These are phyloP conservation scores for Penicillium sp. DNA, from an alignment of 2,329 filamentous ascomycete species.

Conservation along the genomic window DNA sequence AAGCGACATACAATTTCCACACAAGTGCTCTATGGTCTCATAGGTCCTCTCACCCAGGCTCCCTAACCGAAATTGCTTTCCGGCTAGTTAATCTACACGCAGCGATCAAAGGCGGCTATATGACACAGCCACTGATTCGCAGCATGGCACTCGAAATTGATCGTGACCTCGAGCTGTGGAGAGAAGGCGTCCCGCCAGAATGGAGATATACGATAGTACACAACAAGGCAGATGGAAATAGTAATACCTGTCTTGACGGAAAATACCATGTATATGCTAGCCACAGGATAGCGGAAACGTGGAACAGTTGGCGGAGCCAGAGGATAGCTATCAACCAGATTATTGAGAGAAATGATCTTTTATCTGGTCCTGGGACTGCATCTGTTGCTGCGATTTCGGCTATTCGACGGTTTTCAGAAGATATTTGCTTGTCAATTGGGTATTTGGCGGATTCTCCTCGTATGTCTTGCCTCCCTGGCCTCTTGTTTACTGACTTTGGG, in stretches of 20 bases:
- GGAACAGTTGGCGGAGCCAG: background rate
- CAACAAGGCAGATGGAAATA: background rate
- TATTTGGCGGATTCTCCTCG: background rate
- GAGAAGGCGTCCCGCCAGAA: background rate
- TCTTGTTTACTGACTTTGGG: background rate
- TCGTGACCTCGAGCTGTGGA: background rate
- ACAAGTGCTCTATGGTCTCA: background rate
- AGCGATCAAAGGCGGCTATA: background rate
- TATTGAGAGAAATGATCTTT: background rate
- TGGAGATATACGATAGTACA: background rate
- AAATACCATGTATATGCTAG: background rate
- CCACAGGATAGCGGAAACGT: background rate
- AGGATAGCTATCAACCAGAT: background rate
- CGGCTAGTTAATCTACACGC: background rate
- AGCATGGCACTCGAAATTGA: background rate
- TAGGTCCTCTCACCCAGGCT: background rate
- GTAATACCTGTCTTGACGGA: background rate
- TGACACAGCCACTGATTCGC: background rate
- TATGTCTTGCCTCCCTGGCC: background rate
- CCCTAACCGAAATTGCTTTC: background rate
- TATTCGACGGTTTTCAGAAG: background rate
- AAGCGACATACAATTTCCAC: background rate
- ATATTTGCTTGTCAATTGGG: background rate
- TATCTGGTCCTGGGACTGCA: background rate
- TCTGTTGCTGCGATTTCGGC: background rate